These are phyloP conservation scores for Salix brachista DNA, from an alignment of 345 rosid genomes.

Conservation along the genomic window DNA sequence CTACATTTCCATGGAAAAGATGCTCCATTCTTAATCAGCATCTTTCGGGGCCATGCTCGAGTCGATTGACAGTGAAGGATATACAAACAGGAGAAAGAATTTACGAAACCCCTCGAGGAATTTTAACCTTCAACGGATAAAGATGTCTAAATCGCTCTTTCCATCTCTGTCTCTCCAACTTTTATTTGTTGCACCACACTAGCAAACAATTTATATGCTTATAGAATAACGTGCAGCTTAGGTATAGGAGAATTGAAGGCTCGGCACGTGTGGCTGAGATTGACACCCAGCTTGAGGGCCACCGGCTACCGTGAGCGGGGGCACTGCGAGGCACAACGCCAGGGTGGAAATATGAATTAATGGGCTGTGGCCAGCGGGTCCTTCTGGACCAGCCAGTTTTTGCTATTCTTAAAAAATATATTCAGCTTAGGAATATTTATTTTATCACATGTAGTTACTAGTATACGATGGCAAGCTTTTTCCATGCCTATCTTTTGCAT, in stretches of 20 bases:
- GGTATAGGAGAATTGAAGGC: not conserved
- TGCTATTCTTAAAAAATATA: too few species aligned
- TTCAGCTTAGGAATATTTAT: not conserved
- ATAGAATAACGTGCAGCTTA: too few species aligned
- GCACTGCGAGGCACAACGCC: not conserved
- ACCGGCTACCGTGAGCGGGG: conserved; percentile 14
- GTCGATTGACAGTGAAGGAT: not conserved
- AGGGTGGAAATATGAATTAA: conserved; percentile 1
- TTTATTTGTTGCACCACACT: not conserved
- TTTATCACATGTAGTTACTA: not conserved
- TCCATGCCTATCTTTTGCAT: not conserved
- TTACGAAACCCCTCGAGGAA: not conserved
- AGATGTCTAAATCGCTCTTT: not conserved
- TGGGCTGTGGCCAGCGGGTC: conserved; percentile 6
- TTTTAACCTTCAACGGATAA: not conserved
- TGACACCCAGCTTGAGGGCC: not conserved
- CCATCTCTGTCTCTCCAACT: not conserved
- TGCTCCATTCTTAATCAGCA: not conserved
- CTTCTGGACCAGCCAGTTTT: not conserved
- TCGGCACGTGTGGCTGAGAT: conserved; percentile 6
- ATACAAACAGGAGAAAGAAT: not conserved
- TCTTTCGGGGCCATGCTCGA: not conserved
- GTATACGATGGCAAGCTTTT: not conserved
- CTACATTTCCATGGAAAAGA: not conserved
- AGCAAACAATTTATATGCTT: too few species aligned